A percentile compares a stretch with the other conserved stretches of the same genome.
phyloP scores from a whole-genome alignment of 768 basidiomycete genomes.

The Chalciporus sphaerocephalus region DNA sequence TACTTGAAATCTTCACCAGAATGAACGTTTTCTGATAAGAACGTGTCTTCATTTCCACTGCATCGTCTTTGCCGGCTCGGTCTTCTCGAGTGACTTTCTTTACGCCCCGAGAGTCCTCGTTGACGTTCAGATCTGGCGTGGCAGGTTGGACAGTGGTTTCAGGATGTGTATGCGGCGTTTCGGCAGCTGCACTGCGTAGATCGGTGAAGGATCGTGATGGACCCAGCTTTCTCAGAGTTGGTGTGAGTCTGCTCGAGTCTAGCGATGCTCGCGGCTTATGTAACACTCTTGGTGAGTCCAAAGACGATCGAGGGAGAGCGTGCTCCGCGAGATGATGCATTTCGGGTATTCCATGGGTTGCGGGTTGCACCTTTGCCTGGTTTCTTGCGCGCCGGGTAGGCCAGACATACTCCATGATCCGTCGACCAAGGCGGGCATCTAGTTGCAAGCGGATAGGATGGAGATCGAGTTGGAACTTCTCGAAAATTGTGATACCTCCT shows the following conservation, averaged over 20 bases:
- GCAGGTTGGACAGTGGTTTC: conserved; percentile 7
- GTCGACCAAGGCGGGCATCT: conserved; percentile 74
- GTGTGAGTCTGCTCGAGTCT: conserved; percentile 34
- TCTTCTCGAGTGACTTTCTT: conserved; percentile 19
- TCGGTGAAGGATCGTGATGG: conserved; percentile 70
- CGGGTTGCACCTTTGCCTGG: neutral
- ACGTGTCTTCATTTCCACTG: conserved; percentile 76
- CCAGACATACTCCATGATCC: conserved; percentile 89
- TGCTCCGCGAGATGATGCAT: conserved; percentile 18
- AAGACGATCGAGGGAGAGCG: conserved; percentile 38
- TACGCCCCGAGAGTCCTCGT: conserved; percentile 21
- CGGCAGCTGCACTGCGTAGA: conserved; percentile 45
- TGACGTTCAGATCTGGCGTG: conserved; percentile 15
- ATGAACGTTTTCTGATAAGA: conserved; percentile 83
- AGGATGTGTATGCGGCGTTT: conserved; percentile 23
- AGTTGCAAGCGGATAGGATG: conserved; percentile 86
- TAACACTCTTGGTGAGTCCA: conserved; percentile 47
- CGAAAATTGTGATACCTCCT: conserved; percentile 88
- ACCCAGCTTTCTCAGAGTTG: conserved; percentile 49
- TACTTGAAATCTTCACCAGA: conserved; percentile 67
- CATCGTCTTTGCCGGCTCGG: conserved; percentile 44
- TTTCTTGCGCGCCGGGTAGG: conserved; percentile 48
- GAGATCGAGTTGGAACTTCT: conserved; percentile 72
- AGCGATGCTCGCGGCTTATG: conserved; percentile 30
- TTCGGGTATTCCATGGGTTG: conserved; percentile 10